Conservation (phyloP, 345 rosid species). For the Streptanthus diversifolius region DNA sequence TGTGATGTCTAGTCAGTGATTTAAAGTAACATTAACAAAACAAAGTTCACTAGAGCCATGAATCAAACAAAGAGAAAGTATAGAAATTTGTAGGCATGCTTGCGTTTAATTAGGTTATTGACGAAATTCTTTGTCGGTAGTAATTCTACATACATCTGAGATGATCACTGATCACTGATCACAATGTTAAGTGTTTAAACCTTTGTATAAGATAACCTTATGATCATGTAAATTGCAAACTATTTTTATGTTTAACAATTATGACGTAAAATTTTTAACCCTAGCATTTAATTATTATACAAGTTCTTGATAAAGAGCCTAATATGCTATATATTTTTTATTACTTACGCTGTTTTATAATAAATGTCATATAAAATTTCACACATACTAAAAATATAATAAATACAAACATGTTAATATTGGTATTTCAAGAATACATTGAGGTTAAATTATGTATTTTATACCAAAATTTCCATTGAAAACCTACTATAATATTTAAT, state of each 20-base stretch:
- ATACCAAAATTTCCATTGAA: too few species aligned
- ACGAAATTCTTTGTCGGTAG: conserved; percentile 5
- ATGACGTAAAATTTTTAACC: background rate
- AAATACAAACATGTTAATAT: too few species aligned
- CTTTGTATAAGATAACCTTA: background rate
- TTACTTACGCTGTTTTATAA: too few species aligned
- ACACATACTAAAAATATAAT: too few species aligned
- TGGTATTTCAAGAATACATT: too few species aligned
- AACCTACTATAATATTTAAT: too few species aligned
- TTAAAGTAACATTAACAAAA: conserved; percentile 29
- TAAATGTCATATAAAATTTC: too few species aligned
- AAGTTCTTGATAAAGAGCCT: too few species aligned
- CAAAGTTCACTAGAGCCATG: conserved; percentile 20
- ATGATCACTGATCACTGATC: background rate
- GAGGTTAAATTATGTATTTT: too few species aligned
- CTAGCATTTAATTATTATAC: background rate
- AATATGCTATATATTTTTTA: background rate
- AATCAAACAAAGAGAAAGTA: conserved; percentile 8
- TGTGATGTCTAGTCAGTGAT: conserved; percentile 26
- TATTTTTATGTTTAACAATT: background rate
- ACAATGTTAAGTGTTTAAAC: background rate
- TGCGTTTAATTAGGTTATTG: conserved; percentile 15
- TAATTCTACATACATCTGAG: background rate
- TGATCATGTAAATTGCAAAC: background rate
- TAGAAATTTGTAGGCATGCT: background rate